Evolutionary conservation across 2,329 filamentous ascomycete species (phyloP).

Genomic region (Fusarium coffeatum): DNA sequence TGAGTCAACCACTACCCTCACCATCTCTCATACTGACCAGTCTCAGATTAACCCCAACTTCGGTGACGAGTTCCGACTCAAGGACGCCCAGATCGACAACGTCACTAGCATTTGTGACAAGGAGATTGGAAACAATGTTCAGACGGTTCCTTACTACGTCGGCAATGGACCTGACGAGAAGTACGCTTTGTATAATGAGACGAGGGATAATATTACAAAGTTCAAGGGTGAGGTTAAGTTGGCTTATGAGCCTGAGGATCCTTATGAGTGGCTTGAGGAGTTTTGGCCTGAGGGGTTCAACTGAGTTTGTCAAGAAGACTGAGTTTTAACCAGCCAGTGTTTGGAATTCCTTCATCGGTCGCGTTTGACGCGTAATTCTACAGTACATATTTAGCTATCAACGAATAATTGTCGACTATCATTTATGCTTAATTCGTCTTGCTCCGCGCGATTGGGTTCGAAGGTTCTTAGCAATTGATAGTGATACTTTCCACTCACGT

Average conservation of each 20-base stretch:
- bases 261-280: conserved; percentile 66
- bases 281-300: conserved; percentile 55
- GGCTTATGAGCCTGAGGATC: conserved; percentile 48
- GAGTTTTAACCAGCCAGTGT: too few relatives aligned
- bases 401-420: accelerated
- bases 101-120: conserved; percentile 44
- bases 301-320: not conserved
- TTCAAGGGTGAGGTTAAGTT: conserved; percentile 41
- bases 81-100: conserved; percentile 44
- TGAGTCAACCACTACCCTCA: not conserved
- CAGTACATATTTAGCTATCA: not conserved
- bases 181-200: conserved; percentile 47
- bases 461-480: not conserved
- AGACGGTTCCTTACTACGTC: conserved; percentile 43
- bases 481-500: conserved; percentile 11
- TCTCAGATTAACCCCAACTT: conserved; percentile 47
- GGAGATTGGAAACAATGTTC: conserved; percentile 48
- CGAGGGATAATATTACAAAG: conserved; percentile 43
- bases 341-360: too few relatives aligned
- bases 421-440: accelerated
- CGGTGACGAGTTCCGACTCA: conserved; percentile 47
- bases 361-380: not conserved
- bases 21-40: not conserved
- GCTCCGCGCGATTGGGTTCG: too few relatives aligned
- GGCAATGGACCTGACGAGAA: conserved; percentile 46